Conservation (phyloP, 768 basidiomycete genomes). For the Amanita fuliginea region DNA sequence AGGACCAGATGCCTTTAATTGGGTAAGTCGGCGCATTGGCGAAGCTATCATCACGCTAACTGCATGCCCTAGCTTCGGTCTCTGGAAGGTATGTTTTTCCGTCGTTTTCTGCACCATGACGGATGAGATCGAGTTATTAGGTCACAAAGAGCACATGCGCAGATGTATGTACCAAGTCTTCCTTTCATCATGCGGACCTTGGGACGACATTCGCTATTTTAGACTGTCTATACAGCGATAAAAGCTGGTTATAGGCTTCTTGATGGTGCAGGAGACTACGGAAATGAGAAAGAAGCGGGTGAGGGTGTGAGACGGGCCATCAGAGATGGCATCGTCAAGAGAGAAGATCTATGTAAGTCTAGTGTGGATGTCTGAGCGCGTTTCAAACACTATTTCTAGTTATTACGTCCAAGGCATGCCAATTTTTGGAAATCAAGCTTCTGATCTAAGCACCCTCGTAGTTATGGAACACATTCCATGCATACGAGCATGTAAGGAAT, state of each 20-base stretch:
- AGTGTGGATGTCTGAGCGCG: not conserved
- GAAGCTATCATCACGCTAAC: slow-evolving; percentile 3
- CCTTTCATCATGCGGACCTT: not conserved
- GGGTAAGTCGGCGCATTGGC: slow-evolving; percentile 31
- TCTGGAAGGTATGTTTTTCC: slow-evolving; percentile 50
- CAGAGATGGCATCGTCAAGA: slow-evolving; percentile 70
- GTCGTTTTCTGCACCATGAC: slow-evolving; percentile 23
- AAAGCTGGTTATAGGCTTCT: slow-evolving; percentile 81
- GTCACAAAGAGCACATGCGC: slow-evolving; percentile 50
- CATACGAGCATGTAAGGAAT: slow-evolving; percentile 53
- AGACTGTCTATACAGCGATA: slow-evolving; percentile 80
- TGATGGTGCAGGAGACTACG: slow-evolving; percentile 81
- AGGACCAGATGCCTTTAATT: slow-evolving; percentile 53
- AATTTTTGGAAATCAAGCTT: not conserved
- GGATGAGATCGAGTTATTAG: slow-evolving; percentile 18
- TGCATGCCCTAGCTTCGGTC: slow-evolving; percentile 37
- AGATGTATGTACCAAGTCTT: slow-evolving; percentile 28
- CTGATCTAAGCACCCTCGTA: slow-evolving; percentile 13
- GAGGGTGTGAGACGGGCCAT: slow-evolving; percentile 73
- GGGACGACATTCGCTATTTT: not conserved
- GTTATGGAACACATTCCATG: slow-evolving; percentile 89
- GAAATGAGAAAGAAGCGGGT: slow-evolving; percentile 82
- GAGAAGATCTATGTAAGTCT: slow-evolving; percentile 74
- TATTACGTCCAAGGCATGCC: slow-evolving; percentile 68
- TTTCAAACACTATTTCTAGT: slow-evolving; percentile 26